Conservation (phyloP, 2,329 filamentous ascomycete genomes). For the Hypoxylon sp. region DNA sequence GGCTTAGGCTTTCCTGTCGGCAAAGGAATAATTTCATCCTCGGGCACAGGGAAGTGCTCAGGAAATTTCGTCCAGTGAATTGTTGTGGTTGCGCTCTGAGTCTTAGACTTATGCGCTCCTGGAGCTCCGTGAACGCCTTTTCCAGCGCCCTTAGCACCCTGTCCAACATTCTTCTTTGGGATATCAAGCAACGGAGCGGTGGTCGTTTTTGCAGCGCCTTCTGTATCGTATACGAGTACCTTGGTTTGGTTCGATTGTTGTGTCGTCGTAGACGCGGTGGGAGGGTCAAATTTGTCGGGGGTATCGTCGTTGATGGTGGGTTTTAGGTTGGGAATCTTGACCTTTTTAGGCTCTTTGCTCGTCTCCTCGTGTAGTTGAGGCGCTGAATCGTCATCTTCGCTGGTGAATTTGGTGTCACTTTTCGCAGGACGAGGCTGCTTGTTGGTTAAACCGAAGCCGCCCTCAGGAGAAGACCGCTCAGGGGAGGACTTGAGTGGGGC, state of each 20-base stretch:
- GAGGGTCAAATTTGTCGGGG: slow-evolving; percentile 34
- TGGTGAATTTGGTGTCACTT: slow-evolving; percentile 21
- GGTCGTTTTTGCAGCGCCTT: slow-evolving; percentile 48
- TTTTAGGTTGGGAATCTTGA: slow-evolving; percentile 49
- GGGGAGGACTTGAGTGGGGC: slow-evolving; percentile 35
- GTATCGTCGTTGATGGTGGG: slow-evolving; percentile 32
- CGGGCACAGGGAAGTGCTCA: slow-evolving; percentile 83
- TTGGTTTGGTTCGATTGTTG: slow-evolving; percentile 34
- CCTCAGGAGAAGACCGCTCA: slow-evolving; percentile 32
- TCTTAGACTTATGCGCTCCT: slow-evolving; percentile 42
- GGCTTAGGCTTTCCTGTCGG: slow-evolving; percentile 78
- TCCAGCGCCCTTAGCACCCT: slow-evolving; percentile 48
- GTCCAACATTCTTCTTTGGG: slow-evolving; percentile 52
- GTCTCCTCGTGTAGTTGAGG: slow-evolving; percentile 42
- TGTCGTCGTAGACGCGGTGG: slow-evolving; percentile 37
- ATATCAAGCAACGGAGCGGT: slow-evolving; percentile 50
- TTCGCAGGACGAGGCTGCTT: slow-evolving; percentile 32
- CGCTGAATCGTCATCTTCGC: slow-evolving; percentile 38
- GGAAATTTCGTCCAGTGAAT: slow-evolving; percentile 81
- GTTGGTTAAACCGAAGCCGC: slow-evolving; percentile 29
- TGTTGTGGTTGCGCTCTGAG: slow-evolving; percentile 47
- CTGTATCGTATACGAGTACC: slow-evolving; percentile 49
- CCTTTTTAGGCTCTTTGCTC: slow-evolving; percentile 34
- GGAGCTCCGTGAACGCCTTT: slow-evolving; percentile 42
- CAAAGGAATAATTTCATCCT: slow-evolving; percentile 79